Conservation (phyloP, 805 yeast species). For the Candida incommunis region DNA sequence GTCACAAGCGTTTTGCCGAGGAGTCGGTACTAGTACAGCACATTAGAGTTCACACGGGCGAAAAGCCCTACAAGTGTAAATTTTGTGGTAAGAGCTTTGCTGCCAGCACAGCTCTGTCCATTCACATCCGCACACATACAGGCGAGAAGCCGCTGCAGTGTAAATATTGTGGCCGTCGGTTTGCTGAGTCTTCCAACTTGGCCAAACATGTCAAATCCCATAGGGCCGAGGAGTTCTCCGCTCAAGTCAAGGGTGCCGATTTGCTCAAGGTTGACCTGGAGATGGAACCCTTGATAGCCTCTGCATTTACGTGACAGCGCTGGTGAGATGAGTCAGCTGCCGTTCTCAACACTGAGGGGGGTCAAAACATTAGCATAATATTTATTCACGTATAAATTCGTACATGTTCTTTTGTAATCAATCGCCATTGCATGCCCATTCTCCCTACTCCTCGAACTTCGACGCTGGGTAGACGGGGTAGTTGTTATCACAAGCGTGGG, state of each 20-base stretch:
- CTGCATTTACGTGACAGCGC: no score
- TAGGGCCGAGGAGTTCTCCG: conserved; percentile 15
- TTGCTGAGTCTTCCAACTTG: conserved; percentile 79
- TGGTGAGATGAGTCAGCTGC: no score
- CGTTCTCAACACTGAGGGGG: no score
- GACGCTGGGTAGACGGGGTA: no score
- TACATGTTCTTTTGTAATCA: no score
- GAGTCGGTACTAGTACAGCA: conserved; percentile 72
- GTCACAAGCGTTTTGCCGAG: conserved; percentile 63
- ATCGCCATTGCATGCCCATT: no score
- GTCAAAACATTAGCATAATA: no score
- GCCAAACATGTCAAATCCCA: conserved; percentile 82
- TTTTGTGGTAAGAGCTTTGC: conserved; percentile 68
- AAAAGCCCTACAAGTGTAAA: conserved; percentile 66
- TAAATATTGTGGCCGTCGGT: conserved; percentile 66
- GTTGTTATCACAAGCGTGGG: no score
- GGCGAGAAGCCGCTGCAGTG: conserved; percentile 82
- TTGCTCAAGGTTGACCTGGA: neutral
- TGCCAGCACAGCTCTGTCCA: conserved; percentile 67
- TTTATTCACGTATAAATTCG: no score
- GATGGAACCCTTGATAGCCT: neutral
- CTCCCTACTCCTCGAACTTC: no score
- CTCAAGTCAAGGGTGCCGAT: neutral
- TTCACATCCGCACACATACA: conserved; percentile 76
- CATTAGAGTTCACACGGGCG: conserved; percentile 75